Evolutionary conservation across 2,329 filamentous ascomycete genomes (phyloP), one percentile per base, ranked within the genome.

Genomic region (Pseudocercospora macadamiae): DNA sequence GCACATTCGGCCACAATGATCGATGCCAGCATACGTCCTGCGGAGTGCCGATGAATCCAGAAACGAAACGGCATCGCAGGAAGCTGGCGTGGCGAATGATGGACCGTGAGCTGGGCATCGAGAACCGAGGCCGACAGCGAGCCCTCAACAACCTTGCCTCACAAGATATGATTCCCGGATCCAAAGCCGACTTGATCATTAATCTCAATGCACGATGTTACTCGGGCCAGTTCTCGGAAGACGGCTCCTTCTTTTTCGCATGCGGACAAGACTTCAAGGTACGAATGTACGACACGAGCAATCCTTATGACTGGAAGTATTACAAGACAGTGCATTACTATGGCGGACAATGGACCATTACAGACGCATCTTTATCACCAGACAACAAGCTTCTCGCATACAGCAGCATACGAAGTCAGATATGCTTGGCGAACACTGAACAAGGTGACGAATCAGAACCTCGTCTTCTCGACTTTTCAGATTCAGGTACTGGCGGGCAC

Each of bases 161-260:
- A 2, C 71, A 95, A 83, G 83, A 83, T 26, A 82, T 96, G 78
- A 86, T 97, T 59, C 93, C 95, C 0, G 83, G 84, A 2, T 89
- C 87, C 0, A 83, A 84, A 21, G 88, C 91, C 0, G 93, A 97
- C 71, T 89, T 90, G 69, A 90, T 96, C 61, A 88, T 97, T 62
- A 90, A 96, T 69, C 96, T 93, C 71, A 86, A 93, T 55, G 83
- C 88, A 4, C 87, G 91, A 37, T 93, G 95, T 54, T 97, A 97
- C 71, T 96, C 91, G 2, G 95, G 95, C 1, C 93, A 97, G 72
- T 99, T 97, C 73, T 96, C 91, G 0, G 90, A 96, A 64, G 95
- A 99, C 68, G 95, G 95, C 23, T 96, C 96, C 74, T 97, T 97
- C 79, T 97, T 97, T 79, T 97, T 93, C 72, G 88, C 89, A 4